Evolutionary conservation across 2,329 filamentous ascomycete genomes (phyloP).

Genomic region (Fusarium tupiense): DNA sequence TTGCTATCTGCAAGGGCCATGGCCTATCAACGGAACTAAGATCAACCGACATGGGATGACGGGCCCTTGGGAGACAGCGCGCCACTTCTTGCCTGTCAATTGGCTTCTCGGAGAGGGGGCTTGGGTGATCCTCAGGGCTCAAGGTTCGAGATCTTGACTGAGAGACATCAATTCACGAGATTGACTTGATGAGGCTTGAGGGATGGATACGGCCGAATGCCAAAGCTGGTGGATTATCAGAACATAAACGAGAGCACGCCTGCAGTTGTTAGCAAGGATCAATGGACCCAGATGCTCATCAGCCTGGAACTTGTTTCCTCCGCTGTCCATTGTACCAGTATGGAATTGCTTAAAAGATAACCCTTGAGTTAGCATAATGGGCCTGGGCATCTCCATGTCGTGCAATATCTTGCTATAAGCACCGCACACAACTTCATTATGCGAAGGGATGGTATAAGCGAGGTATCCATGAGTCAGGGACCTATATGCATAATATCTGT

Average conservation of each 20-base stretch:
- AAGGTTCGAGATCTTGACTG: conserved; percentile 26
- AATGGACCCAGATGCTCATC: conserved; percentile 10
- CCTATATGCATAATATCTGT: neutral
- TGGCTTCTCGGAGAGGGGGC: conserved; percentile 35
- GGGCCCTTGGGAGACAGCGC: conserved; percentile 27
- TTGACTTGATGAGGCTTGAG: neutral
- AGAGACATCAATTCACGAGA: neutral
- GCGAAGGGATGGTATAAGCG: neutral
- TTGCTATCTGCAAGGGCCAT: conserved; percentile 44
- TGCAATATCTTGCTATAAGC: neutral
- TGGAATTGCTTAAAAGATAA: conserved; percentile 1
- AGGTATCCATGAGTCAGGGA: neutral
- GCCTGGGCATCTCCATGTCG: neutral
- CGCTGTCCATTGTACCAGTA: conserved; percentile 16
- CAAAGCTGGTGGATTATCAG: neutral
- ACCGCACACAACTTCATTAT: neutral
- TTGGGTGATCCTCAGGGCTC: conserved; percentile 15
- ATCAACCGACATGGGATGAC: conserved; percentile 32
- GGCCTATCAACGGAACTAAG: conserved; percentile 39
- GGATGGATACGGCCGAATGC: neutral
- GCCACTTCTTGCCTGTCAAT: conserved; percentile 33
- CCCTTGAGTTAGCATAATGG: conserved; percentile 16
- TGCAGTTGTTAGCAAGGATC: conserved; percentile 9
- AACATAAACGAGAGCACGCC: neutral
- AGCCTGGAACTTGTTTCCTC: conserved; percentile 18